Base-by-base conservation (phyloP, 2,329 filamentous ascomycete genomes). In the Didymella lethalis region DNA sequence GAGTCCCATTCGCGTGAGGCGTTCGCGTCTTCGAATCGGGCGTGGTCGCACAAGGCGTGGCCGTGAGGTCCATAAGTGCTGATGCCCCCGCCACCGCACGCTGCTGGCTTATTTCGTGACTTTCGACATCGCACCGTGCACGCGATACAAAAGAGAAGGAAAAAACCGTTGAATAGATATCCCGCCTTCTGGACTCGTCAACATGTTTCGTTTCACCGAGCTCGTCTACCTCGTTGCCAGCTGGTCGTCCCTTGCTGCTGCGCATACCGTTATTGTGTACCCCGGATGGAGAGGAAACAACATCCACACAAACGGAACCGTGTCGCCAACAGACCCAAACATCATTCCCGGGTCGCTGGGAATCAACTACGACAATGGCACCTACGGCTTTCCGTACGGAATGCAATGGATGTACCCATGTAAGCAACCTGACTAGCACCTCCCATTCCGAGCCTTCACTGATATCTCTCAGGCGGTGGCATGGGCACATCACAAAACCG, bases 401-500 rank as follows among this genome's bases (percentile, higher is more conserved):
- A 94, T 95, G 91, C 90, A 96, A 81, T 97, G 93, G 93, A 88
- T 89, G 76, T 97, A 96, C 82, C 93, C 93, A 78, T 97, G 93
- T 97, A 82, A 80, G 91, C 82, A 31, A 23, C 8, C 32, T 10
- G 14, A 25, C 18, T 20, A 26, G n/a, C 25, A 16, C 25, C 8
- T 7, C 16, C 16, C 32, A 36, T 23, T n/a, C 32, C 5, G 32
- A 16, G 2, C n/a, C 43, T 10, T 14, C 26, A 51, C 64, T 71
- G 52, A 70, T 32, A 59, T 16, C 16, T 34, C 12, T 18, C 70
- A 97, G 94, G 94, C 75, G 95, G 95, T 58, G 95, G 95, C 62
- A 88, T 94, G 81, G 82, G 83, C 46, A 85, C 86, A 36, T 90
- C 91, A 0, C 84, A 79, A 44, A 98, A 99, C 80, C 88, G 94